Conservation (phyloP, 345 rosid species). For the sweet orange (Citrus sinensis) region DNA sequence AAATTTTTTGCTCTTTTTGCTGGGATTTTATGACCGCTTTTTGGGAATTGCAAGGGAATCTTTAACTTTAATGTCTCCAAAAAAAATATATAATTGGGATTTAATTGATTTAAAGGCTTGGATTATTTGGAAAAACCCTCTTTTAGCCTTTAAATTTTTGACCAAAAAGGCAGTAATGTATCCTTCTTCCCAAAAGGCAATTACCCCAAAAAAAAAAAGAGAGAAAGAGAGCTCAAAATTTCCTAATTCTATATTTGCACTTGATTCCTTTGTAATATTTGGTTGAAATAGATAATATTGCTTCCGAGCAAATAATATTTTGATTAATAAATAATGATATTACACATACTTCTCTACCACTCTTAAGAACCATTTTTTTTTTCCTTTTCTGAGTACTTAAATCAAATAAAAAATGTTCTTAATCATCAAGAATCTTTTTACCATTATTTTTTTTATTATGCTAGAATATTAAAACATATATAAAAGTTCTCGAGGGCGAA, state of each 20-base stretch:
- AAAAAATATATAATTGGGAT: not conserved
- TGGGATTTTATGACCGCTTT: slow-evolving; percentile 6
- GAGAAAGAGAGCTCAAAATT: too few species aligned
- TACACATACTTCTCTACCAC: not conserved
- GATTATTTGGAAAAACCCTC: not conserved
- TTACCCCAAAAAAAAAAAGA: too few species aligned
- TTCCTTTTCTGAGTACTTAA: not conserved
- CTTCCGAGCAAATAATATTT: too few species aligned
- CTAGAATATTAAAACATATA: not conserved
- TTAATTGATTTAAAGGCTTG: slow-evolving; percentile 1
- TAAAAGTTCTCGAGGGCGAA: too few species aligned
- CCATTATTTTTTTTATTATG: too few species aligned
- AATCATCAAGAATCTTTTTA: not conserved
- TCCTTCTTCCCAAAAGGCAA: not conserved
- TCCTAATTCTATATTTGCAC: not conserved
- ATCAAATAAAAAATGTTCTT: not conserved
- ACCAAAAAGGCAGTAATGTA: slow-evolving; percentile 2
- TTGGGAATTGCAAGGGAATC: not conserved
- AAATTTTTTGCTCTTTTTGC: not conserved
- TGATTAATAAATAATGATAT: not conserved
- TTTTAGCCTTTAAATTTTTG: slow-evolving; percentile 14
- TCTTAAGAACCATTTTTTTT: not conserved
- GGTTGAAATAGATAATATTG: not conserved
- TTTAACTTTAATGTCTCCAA: not conserved
- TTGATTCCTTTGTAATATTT: too few species aligned